A percentile compares a stretch with the other conserved stretches of the same genome.
Conservation (phyloP, 2,329 filamentous ascomycete genomes). For the Capronia epimyces region DNA sequence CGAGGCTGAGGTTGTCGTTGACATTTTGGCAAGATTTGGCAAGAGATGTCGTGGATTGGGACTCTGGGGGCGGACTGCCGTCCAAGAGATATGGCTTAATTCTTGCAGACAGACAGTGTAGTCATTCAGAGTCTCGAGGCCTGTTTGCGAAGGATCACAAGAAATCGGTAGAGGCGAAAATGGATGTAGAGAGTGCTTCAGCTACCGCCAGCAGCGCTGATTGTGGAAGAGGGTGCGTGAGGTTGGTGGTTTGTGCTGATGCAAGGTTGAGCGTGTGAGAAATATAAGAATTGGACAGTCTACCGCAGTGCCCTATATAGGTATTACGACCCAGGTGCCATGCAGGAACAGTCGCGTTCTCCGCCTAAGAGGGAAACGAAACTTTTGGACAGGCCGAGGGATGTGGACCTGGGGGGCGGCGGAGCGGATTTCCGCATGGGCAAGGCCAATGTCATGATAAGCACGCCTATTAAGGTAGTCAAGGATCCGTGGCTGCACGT, state of each 20-base stretch:
- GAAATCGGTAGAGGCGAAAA: too few species aligned
- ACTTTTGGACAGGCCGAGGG: background rate
- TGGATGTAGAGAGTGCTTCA: background rate
- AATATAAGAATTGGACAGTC: background rate
- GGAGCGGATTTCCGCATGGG: background rate
- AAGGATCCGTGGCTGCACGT: background rate
- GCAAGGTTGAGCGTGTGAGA: background rate
- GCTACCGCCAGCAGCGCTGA: constrained; percentile 15
- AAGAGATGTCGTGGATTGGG: background rate
- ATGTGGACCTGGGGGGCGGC: background rate
- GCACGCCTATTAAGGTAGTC: background rate
- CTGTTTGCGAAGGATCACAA: too few species aligned
- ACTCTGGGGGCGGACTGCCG: background rate
- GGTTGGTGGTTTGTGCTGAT: background rate
- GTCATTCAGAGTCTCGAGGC: too few species aligned
- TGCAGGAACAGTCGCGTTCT: background rate
- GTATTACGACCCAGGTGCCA: background rate
- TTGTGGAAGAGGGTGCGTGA: background rate
- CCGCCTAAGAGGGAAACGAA: constrained; percentile 1
- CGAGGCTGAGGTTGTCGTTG: constrained; percentile 4
- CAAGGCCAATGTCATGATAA: background rate
- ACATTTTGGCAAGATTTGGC: too few species aligned
- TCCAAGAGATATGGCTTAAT: too few species aligned
- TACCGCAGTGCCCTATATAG: background rate
- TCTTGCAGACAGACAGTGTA: too few species aligned